Base-by-base conservation (phyloP, 345 rosid species). In the Citrus hindsii region DNA sequence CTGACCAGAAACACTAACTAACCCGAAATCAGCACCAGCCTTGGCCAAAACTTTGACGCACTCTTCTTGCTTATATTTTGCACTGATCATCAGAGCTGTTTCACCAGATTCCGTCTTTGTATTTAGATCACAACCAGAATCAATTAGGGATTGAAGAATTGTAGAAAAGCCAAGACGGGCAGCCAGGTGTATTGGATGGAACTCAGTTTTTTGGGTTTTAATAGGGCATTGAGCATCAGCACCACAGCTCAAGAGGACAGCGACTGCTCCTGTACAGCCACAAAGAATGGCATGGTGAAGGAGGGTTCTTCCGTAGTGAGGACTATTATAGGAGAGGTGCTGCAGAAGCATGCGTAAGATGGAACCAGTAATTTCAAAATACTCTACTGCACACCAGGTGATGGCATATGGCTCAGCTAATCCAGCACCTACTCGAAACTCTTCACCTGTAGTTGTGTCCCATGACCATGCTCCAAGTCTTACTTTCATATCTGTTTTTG, bases 381-480 rank as follows among this genome's bases (percentile, higher is more conserved):
- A 96, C 81, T 96, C 99, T 53, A 96, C 95, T 7, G 97, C 97
- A 79, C 94, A 96, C 98, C 99, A 94, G 55, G 90, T 85, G 84
- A 94, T 85, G 67, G 86, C 82, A 78, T 94, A 96, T 5, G 99
- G 98, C 67, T 96, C 99, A 25, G 99, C 95, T 66, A 96, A 80
- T 88, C 99, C 99, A 33, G 98, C 99, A 63, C 99, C 99, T 24
- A 96, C 98, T 9, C 95, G 85, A 69, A 90, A 81, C 87, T 96
- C 99, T 90, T 96, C 98, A 27, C 97, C 99, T 21, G 94, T 90
- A 70, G 86, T 74, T 10, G 76, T 76, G 85, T 96, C 99, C 99
- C 99, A 94, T 62, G 98, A 91, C 99, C 99, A 96, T 68, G 95
- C 97, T 79, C 99, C 99, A 9, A 92, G 87, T 79, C 93, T 89